Base-by-base conservation (phyloP, 129 eudicot species). In the Oenanthe sinensis region DNA sequence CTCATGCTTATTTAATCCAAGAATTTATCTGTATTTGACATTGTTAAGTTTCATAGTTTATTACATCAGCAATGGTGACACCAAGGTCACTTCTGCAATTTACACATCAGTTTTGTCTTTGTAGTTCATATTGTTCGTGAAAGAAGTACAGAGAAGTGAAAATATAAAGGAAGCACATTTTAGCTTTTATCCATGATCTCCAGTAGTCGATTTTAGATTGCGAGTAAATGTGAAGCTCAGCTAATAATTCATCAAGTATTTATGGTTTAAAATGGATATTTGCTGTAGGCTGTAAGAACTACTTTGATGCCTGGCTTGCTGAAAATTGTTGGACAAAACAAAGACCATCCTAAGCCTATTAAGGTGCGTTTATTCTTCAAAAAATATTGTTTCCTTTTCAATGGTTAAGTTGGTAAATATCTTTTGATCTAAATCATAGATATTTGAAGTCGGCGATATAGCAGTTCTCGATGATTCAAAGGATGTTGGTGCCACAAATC, bases 261-360 rank as follows among this genome's bases (percentile, higher is more conserved):
- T n/a, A 40, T 19, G 19, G 46, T 17, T 40, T 72, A 73, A 67
- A 43, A n/a, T 44, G 12, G 20, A 44, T 76, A 49, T 36, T 76
- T 63, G 44, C 43, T 77, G 15, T 84, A 94, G 98, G 93, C 86
- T 49, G 96, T 90, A 19, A 88, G 97, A 12, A 90, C 88, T 77
- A 91, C 87, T 81, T 97, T 95, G 68, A 88, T 95, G 97, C 89
- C 97, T 42, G 98, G 98, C n/a, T 83, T 95, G 69, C 82, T 95
- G 79, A 95, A 91, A 86, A 90, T 90, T 3, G 88, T 84, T 73
- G 97, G 91, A 81, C 96, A 95, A 74, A 95, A 95, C 76, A 95
- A 95, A 87, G 96, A 95, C 82, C 98, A 95, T 82, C 98, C 96
- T 8, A 95, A 91, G 85, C 97, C 98, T 81, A 90, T 91, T 44